Evolutionary conservation across 495 filamentous ascomycete genomes (phyloP).

Genomic region (Rostrohypoxylon terebratum): DNA sequence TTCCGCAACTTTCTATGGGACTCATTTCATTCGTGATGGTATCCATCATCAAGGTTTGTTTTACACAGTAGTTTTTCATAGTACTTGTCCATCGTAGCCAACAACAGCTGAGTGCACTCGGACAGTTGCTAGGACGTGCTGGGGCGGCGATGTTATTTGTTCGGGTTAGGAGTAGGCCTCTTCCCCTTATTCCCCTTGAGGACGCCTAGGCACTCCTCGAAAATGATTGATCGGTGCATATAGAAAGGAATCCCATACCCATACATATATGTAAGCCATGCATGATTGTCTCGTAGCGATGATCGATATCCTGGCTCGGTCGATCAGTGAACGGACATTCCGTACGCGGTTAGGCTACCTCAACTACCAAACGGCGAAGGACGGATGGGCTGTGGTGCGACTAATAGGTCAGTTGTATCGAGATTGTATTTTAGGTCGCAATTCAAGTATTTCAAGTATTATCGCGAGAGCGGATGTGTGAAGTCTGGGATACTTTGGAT

Average conservation of each 20-base stretch:
- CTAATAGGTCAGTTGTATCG: conserved; percentile 17
- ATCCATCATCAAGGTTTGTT: conserved; percentile 1
- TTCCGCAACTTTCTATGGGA: conserved; percentile 28
- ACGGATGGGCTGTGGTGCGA: conserved; percentile 20
- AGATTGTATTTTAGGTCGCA: neutral
- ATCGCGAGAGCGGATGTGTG: conserved; percentile 14
- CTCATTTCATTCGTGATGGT: conserved; percentile 20
- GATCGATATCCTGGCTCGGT: conserved; percentile 44
- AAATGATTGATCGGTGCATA: conserved; percentile 18
- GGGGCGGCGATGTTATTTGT: conserved; percentile 8
- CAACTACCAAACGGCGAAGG: conserved; percentile 8
- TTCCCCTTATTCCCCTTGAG: conserved; percentile 7
- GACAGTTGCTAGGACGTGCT: neutral
- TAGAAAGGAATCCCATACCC: conserved; percentile 8
- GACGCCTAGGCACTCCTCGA: conserved; percentile 4
- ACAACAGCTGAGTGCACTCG: conserved; percentile 4
- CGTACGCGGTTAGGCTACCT: conserved; percentile 41
- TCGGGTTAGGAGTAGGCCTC: conserved; percentile 10
- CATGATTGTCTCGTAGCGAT: conserved; percentile 39
- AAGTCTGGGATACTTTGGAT: conserved; percentile 13
- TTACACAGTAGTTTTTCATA: neutral
- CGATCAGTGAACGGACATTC: conserved; percentile 39
- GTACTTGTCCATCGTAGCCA: neutral
- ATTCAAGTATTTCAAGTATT: neutral
- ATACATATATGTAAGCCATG: conserved; percentile 24